phyloP scores from a whole-genome alignment of 2,329 filamentous ascomycete species.

The Polytolypa hystricis region DNA sequence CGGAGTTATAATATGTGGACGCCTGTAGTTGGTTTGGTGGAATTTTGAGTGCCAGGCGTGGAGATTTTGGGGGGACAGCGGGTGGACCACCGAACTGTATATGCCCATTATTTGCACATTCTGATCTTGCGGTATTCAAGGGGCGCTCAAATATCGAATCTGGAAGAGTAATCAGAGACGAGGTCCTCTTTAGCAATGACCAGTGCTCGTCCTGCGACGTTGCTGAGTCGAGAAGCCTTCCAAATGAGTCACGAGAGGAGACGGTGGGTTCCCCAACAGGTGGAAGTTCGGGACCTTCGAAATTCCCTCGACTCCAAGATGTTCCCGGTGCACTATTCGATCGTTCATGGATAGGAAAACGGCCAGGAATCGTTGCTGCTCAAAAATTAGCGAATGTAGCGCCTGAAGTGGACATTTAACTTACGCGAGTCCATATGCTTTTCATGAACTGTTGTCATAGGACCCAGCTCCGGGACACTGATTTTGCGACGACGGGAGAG shows the following conservation, averaged over 20 bases:
- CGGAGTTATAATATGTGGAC: conserved; percentile 6
- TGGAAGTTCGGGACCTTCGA: conserved; percentile 6
- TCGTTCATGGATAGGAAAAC: conserved; percentile 17
- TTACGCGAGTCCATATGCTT: conserved; percentile 18
- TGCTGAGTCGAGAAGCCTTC: conserved; percentile 4
- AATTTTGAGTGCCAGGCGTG: conserved; percentile 12
- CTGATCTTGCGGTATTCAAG: background rate
- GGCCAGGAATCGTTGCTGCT: conserved; percentile 21
- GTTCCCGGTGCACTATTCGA: conserved; percentile 17
- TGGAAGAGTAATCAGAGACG: conserved; percentile 4
- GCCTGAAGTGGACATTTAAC: conserved; percentile 4
- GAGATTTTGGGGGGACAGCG: conserved; percentile 20
- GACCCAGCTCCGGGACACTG: conserved; percentile 14
- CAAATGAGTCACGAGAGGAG: conserved; percentile 5
- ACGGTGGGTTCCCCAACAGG: conserved; percentile 10
- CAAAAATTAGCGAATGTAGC: background rate
- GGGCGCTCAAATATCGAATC: conserved; percentile 4
- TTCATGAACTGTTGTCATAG: conserved; percentile 14
- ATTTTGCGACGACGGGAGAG: conserved; percentile 13
- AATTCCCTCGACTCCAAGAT: conserved; percentile 7
- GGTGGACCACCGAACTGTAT: conserved; percentile 10
- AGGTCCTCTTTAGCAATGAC: conserved; percentile 8
- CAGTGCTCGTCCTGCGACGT: conserved; percentile 3
- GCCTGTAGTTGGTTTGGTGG: conserved; percentile 7
- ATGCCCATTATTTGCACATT: background rate